Evolutionary conservation across 371 early-diverging fungal genomes (phyloP).

Genomic region (Mucor sp.): DNA sequence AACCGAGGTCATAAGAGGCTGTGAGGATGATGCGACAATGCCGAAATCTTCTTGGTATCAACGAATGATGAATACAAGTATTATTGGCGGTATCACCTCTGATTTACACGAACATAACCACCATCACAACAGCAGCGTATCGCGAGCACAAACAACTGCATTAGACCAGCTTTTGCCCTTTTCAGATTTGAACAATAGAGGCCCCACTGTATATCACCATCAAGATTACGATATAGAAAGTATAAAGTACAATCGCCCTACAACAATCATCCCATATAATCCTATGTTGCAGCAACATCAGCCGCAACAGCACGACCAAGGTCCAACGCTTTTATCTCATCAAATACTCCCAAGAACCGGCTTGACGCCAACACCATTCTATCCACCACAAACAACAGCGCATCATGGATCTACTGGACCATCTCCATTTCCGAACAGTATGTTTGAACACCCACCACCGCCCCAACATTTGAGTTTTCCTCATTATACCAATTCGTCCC

Average conservation of each 20-base stretch:
- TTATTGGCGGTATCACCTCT: slow-evolving; percentile 50
- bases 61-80: slow-evolving; percentile 47
- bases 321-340: slow-evolving; percentile 9
- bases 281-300: background rate
- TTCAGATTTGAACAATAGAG: background rate
- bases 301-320: background rate
- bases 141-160: slow-evolving; percentile 13
- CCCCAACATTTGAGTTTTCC: background rate
- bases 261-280: background rate
- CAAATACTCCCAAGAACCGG: slow-evolving; percentile 2
- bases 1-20: background rate
- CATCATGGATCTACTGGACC: background rate
- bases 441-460: background rate
- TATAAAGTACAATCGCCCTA: background rate
- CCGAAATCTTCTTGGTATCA: slow-evolving; percentile 43
- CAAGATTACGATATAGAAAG: background rate
- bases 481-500: background rate
- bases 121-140: slow-evolving; percentile 1
- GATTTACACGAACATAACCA: slow-evolving; percentile 34
- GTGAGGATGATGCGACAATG: slow-evolving; percentile 17
- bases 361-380: background rate
- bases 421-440: background rate
- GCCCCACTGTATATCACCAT: background rate
- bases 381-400: background rate
- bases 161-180: slow-evolving; percentile 10